Evolutionary conservation across 192 early-diverging fungal genomes (phyloP).

Genomic region (Coemansia sp.): DNA sequence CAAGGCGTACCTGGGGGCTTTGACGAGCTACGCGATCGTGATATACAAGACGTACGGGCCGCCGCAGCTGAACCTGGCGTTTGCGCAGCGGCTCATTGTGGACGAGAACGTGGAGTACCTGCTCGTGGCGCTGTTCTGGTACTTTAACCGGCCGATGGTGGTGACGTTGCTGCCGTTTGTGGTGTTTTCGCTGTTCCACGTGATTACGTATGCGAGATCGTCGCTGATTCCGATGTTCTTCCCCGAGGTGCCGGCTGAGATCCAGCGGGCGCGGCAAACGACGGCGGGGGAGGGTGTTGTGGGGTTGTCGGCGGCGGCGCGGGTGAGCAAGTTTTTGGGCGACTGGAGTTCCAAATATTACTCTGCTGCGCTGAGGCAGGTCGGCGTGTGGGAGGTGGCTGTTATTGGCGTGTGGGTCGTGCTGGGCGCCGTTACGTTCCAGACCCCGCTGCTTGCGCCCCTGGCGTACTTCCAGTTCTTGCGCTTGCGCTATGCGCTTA

Average conservation of each 20-base stretch:
- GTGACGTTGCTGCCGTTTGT: slow-evolving; percentile 49
- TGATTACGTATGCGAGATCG: slow-evolving; percentile 38
- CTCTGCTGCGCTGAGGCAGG: slow-evolving; percentile 38
- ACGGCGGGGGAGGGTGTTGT: background rate
- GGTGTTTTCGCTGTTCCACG: slow-evolving; percentile 51
- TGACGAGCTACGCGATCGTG: slow-evolving; percentile 46
- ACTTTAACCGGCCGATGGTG: slow-evolving; percentile 15
- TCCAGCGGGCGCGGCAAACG: slow-evolving; percentile 28
- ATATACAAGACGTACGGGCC: slow-evolving; percentile 53
- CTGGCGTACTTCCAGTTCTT: slow-evolving; percentile 43
- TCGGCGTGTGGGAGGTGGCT: slow-evolving; percentile 48
- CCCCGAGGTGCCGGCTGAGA: slow-evolving; percentile 28
- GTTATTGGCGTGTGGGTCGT: slow-evolving; percentile 38
- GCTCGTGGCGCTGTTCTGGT: slow-evolving; percentile 45
- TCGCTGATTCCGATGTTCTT: slow-evolving; percentile 35
- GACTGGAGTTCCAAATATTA: slow-evolving; percentile 44
- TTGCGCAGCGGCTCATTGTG: slow-evolving; percentile 32
- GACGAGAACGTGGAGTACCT: slow-evolving; percentile 54
- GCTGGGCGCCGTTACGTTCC: slow-evolving; percentile 45
- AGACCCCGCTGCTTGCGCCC: slow-evolving; percentile 38
- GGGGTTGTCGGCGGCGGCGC: slow-evolving; percentile 5
- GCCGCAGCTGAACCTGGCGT: slow-evolving; percentile 45
- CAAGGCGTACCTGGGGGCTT: slow-evolving; percentile 40
- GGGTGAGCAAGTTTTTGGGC: slow-evolving; percentile 35
- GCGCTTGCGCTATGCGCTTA: slow-evolving; percentile 46